Conservation (phyloP, 148 eudicot genomes). For the Nepenthes gracilis region DNA sequence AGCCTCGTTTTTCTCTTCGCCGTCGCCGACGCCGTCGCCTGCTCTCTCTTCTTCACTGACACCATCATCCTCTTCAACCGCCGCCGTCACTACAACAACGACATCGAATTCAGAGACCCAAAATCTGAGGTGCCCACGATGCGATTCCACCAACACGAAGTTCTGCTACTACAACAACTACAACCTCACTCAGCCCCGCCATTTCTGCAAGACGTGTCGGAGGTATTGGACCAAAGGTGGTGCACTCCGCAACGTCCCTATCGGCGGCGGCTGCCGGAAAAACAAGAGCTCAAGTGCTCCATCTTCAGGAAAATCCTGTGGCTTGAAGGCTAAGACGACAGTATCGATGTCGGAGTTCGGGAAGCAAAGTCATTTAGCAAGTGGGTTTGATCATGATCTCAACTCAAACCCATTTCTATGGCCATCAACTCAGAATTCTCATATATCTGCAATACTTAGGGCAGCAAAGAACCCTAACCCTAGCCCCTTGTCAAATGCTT, state of each 20-base stretch:
- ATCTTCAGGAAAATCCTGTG: constrained; percentile 8
- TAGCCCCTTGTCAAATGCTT: constrained; percentile 14
- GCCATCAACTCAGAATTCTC: constrained; percentile 39
- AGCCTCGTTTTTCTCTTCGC: constrained; percentile 20
- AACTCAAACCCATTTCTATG: constrained; percentile 31
- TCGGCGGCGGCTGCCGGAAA: constrained; percentile 74
- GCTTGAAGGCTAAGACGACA: constrained; percentile 7
- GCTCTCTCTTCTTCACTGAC: constrained; percentile 9
- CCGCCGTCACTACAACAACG: constrained; percentile 13
- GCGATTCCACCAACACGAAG: constrained; percentile 75
- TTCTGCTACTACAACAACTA: constrained; percentile 92
- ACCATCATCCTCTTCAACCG: constrained; percentile 14
- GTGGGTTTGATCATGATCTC: constrained; percentile 15
- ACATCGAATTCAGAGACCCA: constrained; percentile 16
- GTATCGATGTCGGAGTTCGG: constrained; percentile 16
- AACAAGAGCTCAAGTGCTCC: constrained; percentile 34
- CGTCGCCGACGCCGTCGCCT: constrained; percentile 14
- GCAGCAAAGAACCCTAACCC: constrained; percentile 37
- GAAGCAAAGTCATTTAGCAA: constrained; percentile 9
- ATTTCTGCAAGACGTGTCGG: constrained; percentile 79
- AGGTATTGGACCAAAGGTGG: constrained; percentile 86
- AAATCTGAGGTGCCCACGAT: constrained; percentile 64
- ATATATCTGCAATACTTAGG: constrained; percentile 46
- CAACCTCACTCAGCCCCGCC: constrained; percentile 83
- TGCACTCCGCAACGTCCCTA: constrained; percentile 69